A percentile compares a stretch with the other conserved stretches of the same genome.
phyloP scores from a whole-genome alignment of 805 yeast genomes.

The Saturnispora serradocipensis region DNA sequence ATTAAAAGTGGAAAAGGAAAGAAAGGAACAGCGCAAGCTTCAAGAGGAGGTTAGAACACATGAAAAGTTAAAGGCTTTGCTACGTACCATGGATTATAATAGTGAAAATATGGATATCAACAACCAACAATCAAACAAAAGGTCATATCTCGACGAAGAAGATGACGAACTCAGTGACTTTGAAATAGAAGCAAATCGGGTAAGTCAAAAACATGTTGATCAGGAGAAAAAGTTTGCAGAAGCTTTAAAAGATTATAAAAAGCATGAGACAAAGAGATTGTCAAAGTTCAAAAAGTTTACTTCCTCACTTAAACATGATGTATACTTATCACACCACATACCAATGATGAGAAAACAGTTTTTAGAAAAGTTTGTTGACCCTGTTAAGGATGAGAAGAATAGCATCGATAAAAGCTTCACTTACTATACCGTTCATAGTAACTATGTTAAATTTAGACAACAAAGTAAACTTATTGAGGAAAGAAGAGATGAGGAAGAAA shows the following conservation, averaged over 20 bases:
- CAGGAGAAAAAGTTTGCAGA: slow-evolving; percentile 13
- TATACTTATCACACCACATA: slow-evolving; percentile 15
- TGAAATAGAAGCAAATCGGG: slow-evolving; percentile 16
- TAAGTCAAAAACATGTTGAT: slow-evolving; percentile 14
- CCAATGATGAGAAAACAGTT: slow-evolving; percentile 20
- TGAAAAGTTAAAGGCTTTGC: slow-evolving; percentile 36
- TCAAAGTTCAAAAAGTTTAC: slow-evolving; percentile 29
- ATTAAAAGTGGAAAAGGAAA: slow-evolving; percentile 40
- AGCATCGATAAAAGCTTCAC: slow-evolving; percentile 26
- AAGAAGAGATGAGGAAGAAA: slow-evolving; percentile 27
- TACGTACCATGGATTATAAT: slow-evolving; percentile 18
- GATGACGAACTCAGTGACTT: slow-evolving; percentile 21
- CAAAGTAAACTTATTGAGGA: slow-evolving; percentile 32
- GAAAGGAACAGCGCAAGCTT: slow-evolving; percentile 39
- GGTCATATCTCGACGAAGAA: slow-evolving; percentile 19
- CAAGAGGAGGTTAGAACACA: slow-evolving; percentile 43
- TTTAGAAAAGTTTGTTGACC: slow-evolving; percentile 23
- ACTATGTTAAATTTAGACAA: slow-evolving; percentile 34
- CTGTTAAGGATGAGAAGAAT: slow-evolving; percentile 18
- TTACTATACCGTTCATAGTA: slow-evolving; percentile 35
- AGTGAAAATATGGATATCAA: slow-evolving; percentile 12
- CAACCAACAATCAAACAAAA: slow-evolving; percentile 27
- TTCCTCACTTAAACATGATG: slow-evolving; percentile 21
- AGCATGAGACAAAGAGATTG: slow-evolving; percentile 23
- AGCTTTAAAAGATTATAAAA: slow-evolving; percentile 15